phyloP scores from a whole-genome alignment of 1,139 yeast genomes.

The Geotrichum candidum region DNA sequence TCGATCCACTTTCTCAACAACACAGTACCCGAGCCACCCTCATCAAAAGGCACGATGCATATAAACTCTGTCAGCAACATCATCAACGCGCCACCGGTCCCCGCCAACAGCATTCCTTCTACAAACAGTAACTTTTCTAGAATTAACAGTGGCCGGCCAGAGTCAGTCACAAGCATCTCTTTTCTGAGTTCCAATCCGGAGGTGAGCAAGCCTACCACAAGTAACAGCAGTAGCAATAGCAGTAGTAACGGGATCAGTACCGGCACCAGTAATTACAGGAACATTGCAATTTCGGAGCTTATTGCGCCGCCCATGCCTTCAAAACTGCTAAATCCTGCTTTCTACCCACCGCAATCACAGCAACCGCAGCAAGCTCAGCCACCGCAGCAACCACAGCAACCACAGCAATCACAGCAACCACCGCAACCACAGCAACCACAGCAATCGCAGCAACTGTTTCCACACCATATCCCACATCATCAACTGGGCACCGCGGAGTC shows the following conservation, averaged over 20 bases:
- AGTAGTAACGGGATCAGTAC: neutral
- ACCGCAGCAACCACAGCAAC: no score
- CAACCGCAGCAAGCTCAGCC: neutral
- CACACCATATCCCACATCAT: neutral
- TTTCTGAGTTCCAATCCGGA: neutral
- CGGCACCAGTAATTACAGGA: neutral
- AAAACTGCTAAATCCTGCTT: neutral
- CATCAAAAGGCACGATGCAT: neutral
- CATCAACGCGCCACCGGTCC: neutral
- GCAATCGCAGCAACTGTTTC: neutral
- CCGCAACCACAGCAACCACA: neutral
- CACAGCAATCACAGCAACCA: no score
- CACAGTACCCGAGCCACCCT: neutral
- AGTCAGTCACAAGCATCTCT: neutral
- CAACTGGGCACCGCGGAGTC: neutral
- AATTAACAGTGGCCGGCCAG: neutral
- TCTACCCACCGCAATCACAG: neutral
- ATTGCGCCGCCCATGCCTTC: neutral
- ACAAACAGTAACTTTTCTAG: neutral
- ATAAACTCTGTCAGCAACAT: neutral
- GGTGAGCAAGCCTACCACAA: neutral
- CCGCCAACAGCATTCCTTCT: neutral
- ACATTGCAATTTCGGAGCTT: constrained; percentile 13
- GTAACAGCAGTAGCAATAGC: no score
- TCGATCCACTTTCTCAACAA: neutral